Conservation (phyloP, 2,329 filamentous ascomycete genomes). For the Claviceps quebecensis region DNA sequence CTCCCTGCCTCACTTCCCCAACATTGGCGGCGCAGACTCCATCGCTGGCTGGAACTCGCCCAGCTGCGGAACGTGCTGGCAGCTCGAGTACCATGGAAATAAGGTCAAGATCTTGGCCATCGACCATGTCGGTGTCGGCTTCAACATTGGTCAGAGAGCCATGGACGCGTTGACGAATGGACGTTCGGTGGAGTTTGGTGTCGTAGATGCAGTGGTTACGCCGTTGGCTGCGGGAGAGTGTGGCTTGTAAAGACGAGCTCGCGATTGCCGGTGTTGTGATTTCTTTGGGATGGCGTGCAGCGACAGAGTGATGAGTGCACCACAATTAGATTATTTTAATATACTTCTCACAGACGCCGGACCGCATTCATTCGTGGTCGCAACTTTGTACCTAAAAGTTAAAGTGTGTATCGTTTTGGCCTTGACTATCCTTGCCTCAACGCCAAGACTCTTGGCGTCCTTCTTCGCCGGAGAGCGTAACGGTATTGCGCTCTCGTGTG, state of each 20-base stretch:
- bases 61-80: slow-evolving; percentile 46
- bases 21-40: slow-evolving; percentile 39
- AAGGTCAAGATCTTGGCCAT: slow-evolving; percentile 42
- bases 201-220: slow-evolving; percentile 23
- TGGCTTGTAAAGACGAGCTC: slow-evolving; percentile 15
- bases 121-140: slow-evolving; percentile 34
- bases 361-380: too few relatives aligned
- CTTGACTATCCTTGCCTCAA: too few relatives aligned
- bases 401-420: too few relatives aligned
- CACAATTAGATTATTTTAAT: too few relatives aligned
- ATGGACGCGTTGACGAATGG: slow-evolving; percentile 42
- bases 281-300: not conserved
- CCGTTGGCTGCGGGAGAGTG: slow-evolving; percentile 32
- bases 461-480: too few relatives aligned
- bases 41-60: slow-evolving; percentile 43
- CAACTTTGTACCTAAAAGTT: too few relatives aligned
- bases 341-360: too few relatives aligned
- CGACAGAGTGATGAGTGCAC: too few relatives aligned
- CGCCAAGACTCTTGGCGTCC: too few relatives aligned
- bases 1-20: slow-evolving; percentile 34
- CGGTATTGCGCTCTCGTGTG: too few relatives aligned
- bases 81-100: slow-evolving; percentile 34
- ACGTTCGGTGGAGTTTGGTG: slow-evolving; percentile 22
- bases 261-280: not conserved
- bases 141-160: slow-evolving; percentile 42